Evolutionary conservation across 495 filamentous ascomycete genomes (phyloP).

Genomic region (Hypoxylon perforatum): DNA sequence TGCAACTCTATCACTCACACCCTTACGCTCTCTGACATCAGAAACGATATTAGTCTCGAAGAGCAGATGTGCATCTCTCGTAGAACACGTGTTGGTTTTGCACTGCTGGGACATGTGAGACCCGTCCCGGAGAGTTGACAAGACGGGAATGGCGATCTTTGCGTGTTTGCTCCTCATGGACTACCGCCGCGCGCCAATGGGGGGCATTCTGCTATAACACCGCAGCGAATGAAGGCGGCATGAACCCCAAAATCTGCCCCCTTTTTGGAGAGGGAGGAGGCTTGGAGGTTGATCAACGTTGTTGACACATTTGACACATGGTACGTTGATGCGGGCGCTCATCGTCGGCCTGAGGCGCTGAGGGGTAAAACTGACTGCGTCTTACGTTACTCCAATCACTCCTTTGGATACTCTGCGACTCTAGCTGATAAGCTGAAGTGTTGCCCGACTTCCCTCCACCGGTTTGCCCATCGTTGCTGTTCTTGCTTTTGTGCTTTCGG

Average conservation of each 20-base stretch:
- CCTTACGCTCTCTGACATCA: constrained; percentile 41
- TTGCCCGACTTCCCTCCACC: constrained; percentile 19
- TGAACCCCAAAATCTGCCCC: constrained; percentile 13
- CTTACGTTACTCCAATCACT: constrained; percentile 27
- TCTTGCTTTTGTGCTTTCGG: constrained; percentile 19
- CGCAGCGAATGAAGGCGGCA: constrained; percentile 23
- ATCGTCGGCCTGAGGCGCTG: constrained; percentile 19
- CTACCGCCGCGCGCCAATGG: constrained; percentile 15
- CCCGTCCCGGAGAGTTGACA: constrained; percentile 19
- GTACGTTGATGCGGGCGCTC: constrained; percentile 13
- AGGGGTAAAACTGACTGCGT: constrained; percentile 20
- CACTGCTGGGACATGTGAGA: constrained; percentile 35
- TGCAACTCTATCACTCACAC: constrained; percentile 41
- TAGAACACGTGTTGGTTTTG: constrained; percentile 38
- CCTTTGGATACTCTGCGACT: neutral
- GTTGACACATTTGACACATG: constrained; percentile 5
- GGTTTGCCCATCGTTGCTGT: constrained; percentile 31
- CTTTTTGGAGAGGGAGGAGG: constrained; percentile 15
- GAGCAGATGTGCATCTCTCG: constrained; percentile 21
- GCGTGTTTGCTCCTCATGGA: constrained; percentile 17
- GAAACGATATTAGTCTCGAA: constrained; percentile 27
- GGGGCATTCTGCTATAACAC: constrained; percentile 14
- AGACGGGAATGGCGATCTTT: constrained; percentile 29
- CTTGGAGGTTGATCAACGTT: constrained; percentile 31
- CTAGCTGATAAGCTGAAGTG: constrained; percentile 23